A percentile compares a stretch with the other conserved stretches of the same genome.
These are phyloP conservation scores for Paramyrothecium sp. DNA, from an alignment of 2,329 filamentous ascomycete genomes.

Conservation along the genomic window DNA sequence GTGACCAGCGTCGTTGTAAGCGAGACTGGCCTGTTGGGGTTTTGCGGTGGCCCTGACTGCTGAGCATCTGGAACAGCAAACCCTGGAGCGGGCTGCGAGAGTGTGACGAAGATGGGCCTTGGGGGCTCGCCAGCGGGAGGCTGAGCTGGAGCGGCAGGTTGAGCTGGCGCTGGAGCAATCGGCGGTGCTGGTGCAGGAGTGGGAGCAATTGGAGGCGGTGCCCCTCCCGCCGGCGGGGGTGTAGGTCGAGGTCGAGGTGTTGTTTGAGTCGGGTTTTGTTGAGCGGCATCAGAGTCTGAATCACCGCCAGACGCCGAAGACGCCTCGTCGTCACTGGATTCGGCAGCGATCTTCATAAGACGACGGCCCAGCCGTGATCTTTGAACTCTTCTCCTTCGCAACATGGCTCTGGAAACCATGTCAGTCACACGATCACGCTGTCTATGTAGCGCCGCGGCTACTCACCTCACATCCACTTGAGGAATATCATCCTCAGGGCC, in stretches of 20 bases:
- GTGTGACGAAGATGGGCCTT: neutral
- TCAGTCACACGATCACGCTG: neutral
- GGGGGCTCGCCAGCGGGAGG: neutral
- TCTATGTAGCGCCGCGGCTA: neutral
- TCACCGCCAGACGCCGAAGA: neutral
- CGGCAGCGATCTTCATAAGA: neutral
- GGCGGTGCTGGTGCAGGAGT: neutral
- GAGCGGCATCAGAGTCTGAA: neutral
- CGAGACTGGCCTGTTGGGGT: neutral
- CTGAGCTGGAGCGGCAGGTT: too few relatives aligned
- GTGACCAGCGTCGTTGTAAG: neutral
- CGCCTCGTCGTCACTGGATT: neutral
- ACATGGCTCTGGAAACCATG: neutral
- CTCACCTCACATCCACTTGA: neutral
- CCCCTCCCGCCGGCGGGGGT: neutral
- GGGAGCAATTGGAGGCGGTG: neutral
- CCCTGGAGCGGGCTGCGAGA: neutral
- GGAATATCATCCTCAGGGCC: neutral
- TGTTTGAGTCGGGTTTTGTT: neutral
- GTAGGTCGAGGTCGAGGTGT: neutral
- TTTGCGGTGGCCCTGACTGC: neutral
- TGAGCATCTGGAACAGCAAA: neutral
- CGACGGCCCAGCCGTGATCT: neutral
- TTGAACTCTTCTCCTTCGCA: neutral
- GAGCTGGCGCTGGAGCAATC: too few relatives aligned